Evolutionary conservation across 179 eudicot genomes (phyloP), one percentile per base, ranked within the genome.

Genomic region (Beta corolliflora): DNA sequence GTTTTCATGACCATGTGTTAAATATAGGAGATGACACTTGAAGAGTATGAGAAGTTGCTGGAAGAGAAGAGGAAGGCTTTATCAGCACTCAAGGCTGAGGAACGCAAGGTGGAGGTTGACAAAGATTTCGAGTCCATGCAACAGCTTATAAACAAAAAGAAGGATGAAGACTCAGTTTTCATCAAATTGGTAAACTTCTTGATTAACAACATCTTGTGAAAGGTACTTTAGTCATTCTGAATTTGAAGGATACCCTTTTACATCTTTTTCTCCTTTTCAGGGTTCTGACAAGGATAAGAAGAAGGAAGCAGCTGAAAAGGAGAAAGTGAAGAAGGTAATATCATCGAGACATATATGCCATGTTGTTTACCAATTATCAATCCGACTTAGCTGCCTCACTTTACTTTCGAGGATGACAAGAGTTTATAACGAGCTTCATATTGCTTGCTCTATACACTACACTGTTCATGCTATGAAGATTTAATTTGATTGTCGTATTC

Each of bases 211-310:
- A 7, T 67, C 9, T 80, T 48, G 7, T 7, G 7, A 19, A 36
- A 18, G 16, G 50, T 59, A 41, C 16, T 10, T 53, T 73, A 7
- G n/a, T 75, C 16, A 56, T 31, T 68, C 50, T 11, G 6, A 61
- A 76, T 29, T 1, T 54, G 36, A 61, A 59, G 7, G 52, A 45
- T 18, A 36, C 41, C 61, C 23, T 53, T 41, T 73, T 14, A 77
- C 61, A 16, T 52, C 31, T 71, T 52, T 13, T 41, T 15, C 68
- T 41, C 21, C 69, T 75, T 55, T 72, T 59, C 83, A 92, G 99
- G 97, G 96, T 13, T 87, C 97, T 71, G 98, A 91, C 77, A 97
- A 97, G 90, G 98, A 94, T 77, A 94, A 90, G 88, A 88, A 87
- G 78, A 97, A 92, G 85, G 99, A 97, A 66, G 68, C 83, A 45